phyloP scores from a whole-genome alignment of 2,329 filamentous ascomycete genomes.

The Helotiales sp. region DNA sequence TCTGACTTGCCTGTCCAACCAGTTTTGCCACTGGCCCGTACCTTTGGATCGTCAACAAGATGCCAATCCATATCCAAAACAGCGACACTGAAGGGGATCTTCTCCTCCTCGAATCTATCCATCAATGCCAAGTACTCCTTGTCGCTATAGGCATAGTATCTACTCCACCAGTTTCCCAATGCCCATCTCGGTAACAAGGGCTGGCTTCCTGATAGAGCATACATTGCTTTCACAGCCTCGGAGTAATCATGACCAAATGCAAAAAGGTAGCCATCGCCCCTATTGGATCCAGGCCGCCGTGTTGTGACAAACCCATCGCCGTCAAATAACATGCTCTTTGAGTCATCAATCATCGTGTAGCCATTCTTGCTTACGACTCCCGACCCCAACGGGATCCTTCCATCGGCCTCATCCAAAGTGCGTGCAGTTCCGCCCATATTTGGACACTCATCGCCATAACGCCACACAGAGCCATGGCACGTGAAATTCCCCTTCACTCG shows the following conservation, averaged over 20 bases:
- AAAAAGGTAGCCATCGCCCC: conserved; percentile 61
- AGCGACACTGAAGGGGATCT: conserved; percentile 57
- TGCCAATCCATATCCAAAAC: conserved; percentile 71
- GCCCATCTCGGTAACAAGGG: conserved; percentile 57
- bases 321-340: conserved; percentile 56
- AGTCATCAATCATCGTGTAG: conserved; percentile 54
- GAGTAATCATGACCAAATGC: conserved; percentile 57
- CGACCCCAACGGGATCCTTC: conserved; percentile 47
- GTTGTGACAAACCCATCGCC: conserved; percentile 51
- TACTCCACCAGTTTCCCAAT: conserved; percentile 66
- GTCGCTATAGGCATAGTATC: conserved; percentile 58
- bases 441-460: conserved; percentile 47
- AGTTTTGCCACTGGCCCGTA: conserved; percentile 35
- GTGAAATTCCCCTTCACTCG: conserved; percentile 26
- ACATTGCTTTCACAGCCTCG: conserved; percentile 53
- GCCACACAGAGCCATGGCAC: conserved; percentile 47
- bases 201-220: conserved; percentile 55
- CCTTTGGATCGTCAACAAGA: conserved; percentile 48
- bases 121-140: conserved; percentile 58
- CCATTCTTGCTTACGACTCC: conserved; percentile 53
- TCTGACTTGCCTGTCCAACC: conserved; percentile 64
- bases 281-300: conserved; percentile 42
- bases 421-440: conserved; percentile 49
- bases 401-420: conserved; percentile 55
- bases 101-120: conserved; percentile 51